Evolutionary conservation across 345 rosid species (phyloP).

Genomic region (Pugionium dolabratum): DNA sequence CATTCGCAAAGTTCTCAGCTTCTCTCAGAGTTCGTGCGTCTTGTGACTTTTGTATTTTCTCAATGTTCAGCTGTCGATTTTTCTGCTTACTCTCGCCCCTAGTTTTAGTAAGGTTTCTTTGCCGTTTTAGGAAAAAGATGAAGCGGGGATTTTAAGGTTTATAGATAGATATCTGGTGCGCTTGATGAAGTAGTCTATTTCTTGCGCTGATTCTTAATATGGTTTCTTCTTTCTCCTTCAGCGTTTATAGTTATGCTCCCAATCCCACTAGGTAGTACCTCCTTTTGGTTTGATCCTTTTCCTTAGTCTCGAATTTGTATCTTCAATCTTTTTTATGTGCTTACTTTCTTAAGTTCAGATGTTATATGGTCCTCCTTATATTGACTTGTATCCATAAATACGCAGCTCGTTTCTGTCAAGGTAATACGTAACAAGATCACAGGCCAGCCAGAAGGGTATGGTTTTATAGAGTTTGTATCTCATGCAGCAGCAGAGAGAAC

Average conservation of each 20-base stretch:
- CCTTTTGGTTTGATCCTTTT: conserved; percentile 7
- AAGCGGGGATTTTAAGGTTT: background rate
- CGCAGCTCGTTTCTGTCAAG: conserved; percentile 84
- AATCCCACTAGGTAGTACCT: background rate
- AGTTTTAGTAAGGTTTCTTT: background rate
- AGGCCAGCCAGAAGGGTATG: conserved; percentile 95
- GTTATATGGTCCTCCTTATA: background rate
- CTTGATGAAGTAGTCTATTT: background rate
- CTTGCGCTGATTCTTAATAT: background rate
- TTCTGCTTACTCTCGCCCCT: background rate
- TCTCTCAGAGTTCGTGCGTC: background rate
- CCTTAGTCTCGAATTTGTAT: background rate
- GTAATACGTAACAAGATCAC: conserved; percentile 94
- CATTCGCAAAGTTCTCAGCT: background rate
- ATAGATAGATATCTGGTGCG: conserved; percentile 1
- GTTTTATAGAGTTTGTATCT: conserved; percentile 87
- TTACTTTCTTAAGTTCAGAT: conserved; percentile 10
- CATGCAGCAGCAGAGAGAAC: conserved; percentile 90
- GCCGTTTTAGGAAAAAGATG: background rate
- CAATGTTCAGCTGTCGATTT: conserved; percentile 3
- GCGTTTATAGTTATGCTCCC: conserved; percentile 1
- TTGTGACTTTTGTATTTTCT: background rate
- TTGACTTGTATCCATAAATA: background rate
- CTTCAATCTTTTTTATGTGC: background rate
- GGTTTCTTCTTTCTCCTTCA: conserved; percentile 8